Evolutionary conservation across 257 asterid species (phyloP).

Genomic region (Lycium barbarum): DNA sequence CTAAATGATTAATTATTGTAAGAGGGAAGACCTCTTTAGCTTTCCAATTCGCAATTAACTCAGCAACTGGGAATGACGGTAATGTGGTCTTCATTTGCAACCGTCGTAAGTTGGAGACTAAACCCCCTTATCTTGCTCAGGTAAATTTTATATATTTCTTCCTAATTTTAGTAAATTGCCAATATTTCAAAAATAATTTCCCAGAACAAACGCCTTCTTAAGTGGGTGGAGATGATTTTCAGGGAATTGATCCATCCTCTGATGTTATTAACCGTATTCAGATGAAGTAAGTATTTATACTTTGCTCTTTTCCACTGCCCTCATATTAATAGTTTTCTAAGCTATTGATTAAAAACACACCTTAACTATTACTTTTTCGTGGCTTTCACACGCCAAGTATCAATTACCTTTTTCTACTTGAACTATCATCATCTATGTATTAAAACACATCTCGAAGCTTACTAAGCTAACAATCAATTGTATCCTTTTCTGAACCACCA

Average conservation of each 20-base stretch:
- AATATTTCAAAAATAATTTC: not conserved
- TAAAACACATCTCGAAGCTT: too few relatives aligned
- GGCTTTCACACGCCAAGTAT: too few relatives aligned
- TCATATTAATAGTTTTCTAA: not conserved
- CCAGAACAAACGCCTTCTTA: not conserved
- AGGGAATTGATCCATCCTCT: constrained; percentile 85
- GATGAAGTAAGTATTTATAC: constrained; percentile 55
- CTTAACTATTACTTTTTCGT: too few relatives aligned
- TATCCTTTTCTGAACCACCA: too few relatives aligned
- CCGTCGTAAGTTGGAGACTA: constrained; percentile 60
- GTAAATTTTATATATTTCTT: constrained; percentile 37
- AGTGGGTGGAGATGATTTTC: constrained; percentile 21
- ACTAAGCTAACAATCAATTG: too few relatives aligned
- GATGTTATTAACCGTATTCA: constrained; percentile 64
- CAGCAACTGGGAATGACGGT: constrained; percentile 47
- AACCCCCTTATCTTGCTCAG: constrained; percentile 86
- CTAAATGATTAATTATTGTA: not conserved
- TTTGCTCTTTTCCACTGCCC: not conserved
- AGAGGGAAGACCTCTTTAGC: constrained; percentile 86
- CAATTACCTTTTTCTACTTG: too few relatives aligned
- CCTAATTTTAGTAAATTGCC: not conserved
- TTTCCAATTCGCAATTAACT: constrained; percentile 82
- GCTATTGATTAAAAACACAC: too few relatives aligned
- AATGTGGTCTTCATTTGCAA: constrained; percentile 73
- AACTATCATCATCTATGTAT: too few relatives aligned